Conservation (phyloP, 129 eudicot species). For the Chrysanthemum makinoi region DNA sequence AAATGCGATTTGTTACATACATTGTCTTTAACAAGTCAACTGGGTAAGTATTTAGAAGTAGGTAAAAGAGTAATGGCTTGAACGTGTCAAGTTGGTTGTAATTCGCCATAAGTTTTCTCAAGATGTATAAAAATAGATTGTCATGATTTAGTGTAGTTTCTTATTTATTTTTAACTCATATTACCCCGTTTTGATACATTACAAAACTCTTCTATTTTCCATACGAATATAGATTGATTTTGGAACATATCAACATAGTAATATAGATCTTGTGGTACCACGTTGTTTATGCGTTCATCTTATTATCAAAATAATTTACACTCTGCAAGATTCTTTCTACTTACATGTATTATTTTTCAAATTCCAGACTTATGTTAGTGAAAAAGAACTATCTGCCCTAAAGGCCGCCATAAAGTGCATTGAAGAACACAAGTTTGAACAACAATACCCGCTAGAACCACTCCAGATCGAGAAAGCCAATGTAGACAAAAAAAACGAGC, state of each 20-base stretch:
- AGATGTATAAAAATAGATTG: no score
- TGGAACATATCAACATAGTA: no score
- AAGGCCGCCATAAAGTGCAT: constrained; percentile 84
- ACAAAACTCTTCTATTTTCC: no score
- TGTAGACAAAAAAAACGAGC: constrained; percentile 90
- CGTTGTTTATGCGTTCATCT: not conserved
- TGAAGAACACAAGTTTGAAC: constrained; percentile 93
- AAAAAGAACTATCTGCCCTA: constrained; percentile 78
- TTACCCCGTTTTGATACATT: no score
- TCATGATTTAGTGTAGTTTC: no score
- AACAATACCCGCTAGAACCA: constrained; percentile 62
- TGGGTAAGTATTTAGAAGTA: not conserved
- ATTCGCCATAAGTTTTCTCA: not conserved
- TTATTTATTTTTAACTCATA: no score
- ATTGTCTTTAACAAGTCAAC: no score
- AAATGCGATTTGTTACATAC: no score
- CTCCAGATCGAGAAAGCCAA: constrained; percentile 85
- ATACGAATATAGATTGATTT: no score
- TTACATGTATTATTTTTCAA: not conserved
- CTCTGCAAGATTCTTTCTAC: not conserved
- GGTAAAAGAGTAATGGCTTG: not conserved
- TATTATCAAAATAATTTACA: not conserved
- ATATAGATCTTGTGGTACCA: not conserved
- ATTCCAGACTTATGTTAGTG: constrained; percentile 67
- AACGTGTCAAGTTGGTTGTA: not conserved